Percentiles rank a stretch among this genome's conserved stretches.
These are phyloP conservation scores for Lasiosphaeria ovina DNA, from an alignment of 495 filamentous ascomycete species.

Conservation along the genomic window DNA sequence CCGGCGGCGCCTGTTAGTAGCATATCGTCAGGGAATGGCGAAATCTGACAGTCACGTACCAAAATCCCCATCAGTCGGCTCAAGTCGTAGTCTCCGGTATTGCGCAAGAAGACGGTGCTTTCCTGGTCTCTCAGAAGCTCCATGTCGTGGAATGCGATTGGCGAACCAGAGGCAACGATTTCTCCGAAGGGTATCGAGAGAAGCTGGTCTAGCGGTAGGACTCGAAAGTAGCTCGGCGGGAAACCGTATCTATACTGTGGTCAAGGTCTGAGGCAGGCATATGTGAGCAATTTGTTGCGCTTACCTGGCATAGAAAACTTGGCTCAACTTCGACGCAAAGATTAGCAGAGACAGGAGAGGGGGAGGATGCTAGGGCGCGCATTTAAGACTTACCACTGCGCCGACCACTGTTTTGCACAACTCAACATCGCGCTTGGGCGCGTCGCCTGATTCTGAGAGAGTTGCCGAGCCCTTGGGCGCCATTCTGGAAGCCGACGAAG, in stretches of 20 bases:
- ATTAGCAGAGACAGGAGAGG: background rate
- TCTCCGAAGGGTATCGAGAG: slow-evolving; percentile 17
- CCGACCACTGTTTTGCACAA: slow-evolving; percentile 24
- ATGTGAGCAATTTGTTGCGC: background rate
- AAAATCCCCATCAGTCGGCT: slow-evolving; percentile 20
- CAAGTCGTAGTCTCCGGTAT: slow-evolving; percentile 12
- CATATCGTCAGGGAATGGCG: background rate
- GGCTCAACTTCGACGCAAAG: slow-evolving; percentile 17
- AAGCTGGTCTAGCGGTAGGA: slow-evolving; percentile 13
- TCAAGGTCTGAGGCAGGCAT: too few relatives aligned
- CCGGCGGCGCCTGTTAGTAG: background rate
- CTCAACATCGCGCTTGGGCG: slow-evolving; percentile 17
- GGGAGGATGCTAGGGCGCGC: background rate
- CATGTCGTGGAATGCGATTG: slow-evolving; percentile 9
- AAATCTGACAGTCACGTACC: slow-evolving; percentile 8
- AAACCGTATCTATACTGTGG: slow-evolving; percentile 15
- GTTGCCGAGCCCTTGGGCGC: too few relatives aligned
- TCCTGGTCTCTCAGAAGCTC: slow-evolving; percentile 16
- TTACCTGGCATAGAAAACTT: slow-evolving; percentile 27
- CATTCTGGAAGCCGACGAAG: too few relatives aligned
- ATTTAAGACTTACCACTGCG: slow-evolving; percentile 17
- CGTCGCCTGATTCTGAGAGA: too few relatives aligned
- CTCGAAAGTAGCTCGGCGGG: slow-evolving; percentile 22
- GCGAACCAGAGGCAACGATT: slow-evolving; percentile 13
- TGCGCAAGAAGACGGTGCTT: slow-evolving; percentile 18